These are phyloP conservation scores for Linum usitatissimum DNA, from an alignment of 345 rosid species.

Conservation along the genomic window DNA sequence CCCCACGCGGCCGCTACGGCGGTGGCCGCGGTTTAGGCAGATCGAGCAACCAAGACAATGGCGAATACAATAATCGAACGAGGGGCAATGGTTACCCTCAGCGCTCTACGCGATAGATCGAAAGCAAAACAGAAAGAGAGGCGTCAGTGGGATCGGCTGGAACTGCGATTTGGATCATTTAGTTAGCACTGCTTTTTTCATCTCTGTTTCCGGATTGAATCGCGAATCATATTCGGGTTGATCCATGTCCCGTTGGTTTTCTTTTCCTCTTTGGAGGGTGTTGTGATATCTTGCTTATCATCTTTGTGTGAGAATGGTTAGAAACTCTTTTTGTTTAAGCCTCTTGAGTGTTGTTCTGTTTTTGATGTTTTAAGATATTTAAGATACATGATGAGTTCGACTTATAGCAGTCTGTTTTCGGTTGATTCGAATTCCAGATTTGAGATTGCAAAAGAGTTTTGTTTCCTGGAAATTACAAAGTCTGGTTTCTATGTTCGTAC, in stretches of 20 bases:
- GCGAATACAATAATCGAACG: constrained; percentile 45
- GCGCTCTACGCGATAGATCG: constrained; percentile 39
- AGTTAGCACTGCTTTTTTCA: constrained; percentile 7
- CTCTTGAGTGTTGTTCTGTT: constrained; percentile 21
- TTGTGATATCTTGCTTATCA: not conserved
- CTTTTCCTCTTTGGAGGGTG: constrained; percentile 14
- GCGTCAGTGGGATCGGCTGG: not conserved
- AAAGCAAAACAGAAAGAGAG: not conserved
- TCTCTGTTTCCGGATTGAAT: constrained; percentile 16
- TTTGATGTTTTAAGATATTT: not conserved
- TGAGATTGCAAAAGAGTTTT: no score
- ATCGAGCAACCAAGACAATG: constrained; percentile 47
- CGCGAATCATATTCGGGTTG: constrained; percentile 2
- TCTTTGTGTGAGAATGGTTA: not conserved
- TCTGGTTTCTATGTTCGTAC: no score
- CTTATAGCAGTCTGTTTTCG: constrained; percentile 14
- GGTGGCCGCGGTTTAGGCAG: constrained; percentile 43
- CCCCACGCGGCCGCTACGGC: constrained; percentile 55
- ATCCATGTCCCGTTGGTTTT: constrained; percentile 21
- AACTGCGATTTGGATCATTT: no score
- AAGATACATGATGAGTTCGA: not conserved
- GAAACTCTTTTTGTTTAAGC: constrained; percentile 1
- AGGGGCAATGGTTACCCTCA: constrained; percentile 64
- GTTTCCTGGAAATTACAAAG: no score
- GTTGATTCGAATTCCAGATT: constrained; percentile 27